Conservation (phyloP, 192 early-diverging fungal genomes). For the Allomyces arbusculus region DNA sequence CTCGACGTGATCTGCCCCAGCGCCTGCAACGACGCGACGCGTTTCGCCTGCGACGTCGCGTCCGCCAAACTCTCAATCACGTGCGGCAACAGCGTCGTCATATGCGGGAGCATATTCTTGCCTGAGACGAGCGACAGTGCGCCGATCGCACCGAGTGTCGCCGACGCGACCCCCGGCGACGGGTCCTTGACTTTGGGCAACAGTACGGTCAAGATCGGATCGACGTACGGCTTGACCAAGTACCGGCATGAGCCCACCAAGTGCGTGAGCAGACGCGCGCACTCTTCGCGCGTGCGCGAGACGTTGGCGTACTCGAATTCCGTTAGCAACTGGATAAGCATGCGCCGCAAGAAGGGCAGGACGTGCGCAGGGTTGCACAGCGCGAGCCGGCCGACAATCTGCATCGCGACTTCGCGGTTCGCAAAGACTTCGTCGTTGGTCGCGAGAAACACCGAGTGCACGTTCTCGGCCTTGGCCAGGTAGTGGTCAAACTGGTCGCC, state of each 20-base stretch:
- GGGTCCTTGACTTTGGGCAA: slow-evolving; percentile 62
- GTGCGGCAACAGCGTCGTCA: slow-evolving; percentile 58
- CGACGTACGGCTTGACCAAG: slow-evolving; percentile 75
- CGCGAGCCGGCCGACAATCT: slow-evolving; percentile 68
- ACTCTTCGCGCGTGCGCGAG: slow-evolving; percentile 16
- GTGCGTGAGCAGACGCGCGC: slow-evolving; percentile 50
- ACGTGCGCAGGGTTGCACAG: slow-evolving; percentile 80
- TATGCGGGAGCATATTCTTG: slow-evolving; percentile 56
- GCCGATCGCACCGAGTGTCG: slow-evolving; percentile 55
- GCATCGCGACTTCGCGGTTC: slow-evolving; percentile 59
- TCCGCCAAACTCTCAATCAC: slow-evolving; percentile 80
- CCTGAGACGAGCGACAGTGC: slow-evolving; percentile 68
- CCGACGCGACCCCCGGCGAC: slow-evolving; percentile 56
- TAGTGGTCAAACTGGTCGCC: slow-evolving; percentile 71
- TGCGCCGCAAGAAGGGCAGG: slow-evolving; percentile 69
- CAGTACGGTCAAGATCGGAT: slow-evolving; percentile 63
- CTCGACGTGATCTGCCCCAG: slow-evolving; percentile 66
- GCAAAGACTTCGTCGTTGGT: slow-evolving; percentile 81
- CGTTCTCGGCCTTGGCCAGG: slow-evolving; percentile 74
- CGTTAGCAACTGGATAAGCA: slow-evolving; percentile 65
- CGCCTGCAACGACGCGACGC: slow-evolving; percentile 70
- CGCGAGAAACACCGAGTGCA: slow-evolving; percentile 67
- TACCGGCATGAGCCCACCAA: slow-evolving; percentile 55
- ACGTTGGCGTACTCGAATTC: slow-evolving; percentile 74
- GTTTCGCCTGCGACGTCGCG: slow-evolving; percentile 58